Conservation (phyloP, 495 filamentous ascomycete species). For the Annulohypoxylon bovei region DNA sequence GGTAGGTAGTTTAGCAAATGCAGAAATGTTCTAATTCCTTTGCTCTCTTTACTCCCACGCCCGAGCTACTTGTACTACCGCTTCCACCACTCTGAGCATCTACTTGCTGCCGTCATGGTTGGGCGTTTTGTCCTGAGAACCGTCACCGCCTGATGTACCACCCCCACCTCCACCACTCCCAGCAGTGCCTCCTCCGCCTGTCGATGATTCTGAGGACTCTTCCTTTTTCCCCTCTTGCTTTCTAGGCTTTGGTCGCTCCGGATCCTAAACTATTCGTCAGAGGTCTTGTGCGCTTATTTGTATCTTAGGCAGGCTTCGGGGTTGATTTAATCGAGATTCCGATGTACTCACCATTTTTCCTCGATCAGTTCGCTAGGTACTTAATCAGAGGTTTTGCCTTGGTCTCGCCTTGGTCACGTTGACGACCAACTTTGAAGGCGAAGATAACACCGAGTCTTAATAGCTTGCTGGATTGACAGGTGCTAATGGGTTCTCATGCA, state of each 20-base stretch:
- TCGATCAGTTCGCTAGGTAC: neutral
- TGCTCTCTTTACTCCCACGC: neutral
- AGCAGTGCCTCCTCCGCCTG: neutral
- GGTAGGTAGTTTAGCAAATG: neutral
- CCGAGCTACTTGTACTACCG: neutral
- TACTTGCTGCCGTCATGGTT: neutral
- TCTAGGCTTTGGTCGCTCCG: neutral
- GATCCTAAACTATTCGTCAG: neutral
- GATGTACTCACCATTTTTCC: neutral
- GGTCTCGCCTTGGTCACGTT: neutral
- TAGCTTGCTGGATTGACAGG: neutral
- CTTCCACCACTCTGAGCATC: neutral
- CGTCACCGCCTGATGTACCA: neutral
- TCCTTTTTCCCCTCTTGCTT: neutral
- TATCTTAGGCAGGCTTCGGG: neutral
- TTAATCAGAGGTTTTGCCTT: neutral
- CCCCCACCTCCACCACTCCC: neutral
- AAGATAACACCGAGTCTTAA: neutral
- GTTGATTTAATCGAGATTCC: neutral
- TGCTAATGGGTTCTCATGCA: neutral
- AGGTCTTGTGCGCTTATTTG: neutral
- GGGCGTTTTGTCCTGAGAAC: neutral
- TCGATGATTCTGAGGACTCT: neutral
- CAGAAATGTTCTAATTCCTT: neutral
- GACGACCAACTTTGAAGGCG: neutral